Evolutionary conservation across 2,329 filamentous ascomycete species (phyloP), one percentile per base, ranked within the genome.

Genomic region (Torrubiella hemipterigena): DNA sequence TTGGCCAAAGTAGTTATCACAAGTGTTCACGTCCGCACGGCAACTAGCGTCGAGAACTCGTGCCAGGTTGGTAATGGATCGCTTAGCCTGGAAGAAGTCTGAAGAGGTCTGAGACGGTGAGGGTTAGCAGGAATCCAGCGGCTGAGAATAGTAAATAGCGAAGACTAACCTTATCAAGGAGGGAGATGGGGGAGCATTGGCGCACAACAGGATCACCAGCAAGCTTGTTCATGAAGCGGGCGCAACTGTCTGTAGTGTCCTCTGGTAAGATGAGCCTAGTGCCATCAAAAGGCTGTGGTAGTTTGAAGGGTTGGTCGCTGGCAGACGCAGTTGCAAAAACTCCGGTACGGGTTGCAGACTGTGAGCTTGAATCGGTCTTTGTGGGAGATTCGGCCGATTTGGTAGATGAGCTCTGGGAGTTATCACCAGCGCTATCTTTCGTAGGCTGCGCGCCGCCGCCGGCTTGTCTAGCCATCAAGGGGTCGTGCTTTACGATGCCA

Each of bases 71-170:
- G 81, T 64, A 21, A 80, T 64, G 5, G 81, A 81, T 48, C 73
- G 78, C 38, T 79, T 69, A 13, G 78, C 77, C 34, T 84, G 63
- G 61, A 96, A 96, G 59, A 95, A 94, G 24, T 75, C 74, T 31
- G 68, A 72, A 8, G 89, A 95, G 39, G 81, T 85, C 76, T 93
- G n/a, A n/a, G n/a, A n/a, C n/a, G n/a, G n/a, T n/a, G n/a, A n/a
- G n/a, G n/a, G n/a, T n/a, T n/a, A n/a, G n/a, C n/a, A n/a, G n/a
- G n/a, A n/a, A n/a, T n/a, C n/a, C n/a, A n/a, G n/a, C n/a, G n/a
- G n/a, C n/a, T n/a, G n/a, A n/a, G n/a, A n/a, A n/a, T n/a, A n/a
- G n/a, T n/a, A n/a, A n/a, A n/a, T n/a, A n/a, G n/a, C n/a, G n/a
- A n/a, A n/a, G n/a, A n/a, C n/a, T n/a, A n/a, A n/a, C n/a, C n/a